A percentile compares a stretch with the other conserved stretches of the same genome.
phyloP scores from a whole-genome alignment of 139 green algal genomes.

The Limnomonas spitsbergensis region DNA sequence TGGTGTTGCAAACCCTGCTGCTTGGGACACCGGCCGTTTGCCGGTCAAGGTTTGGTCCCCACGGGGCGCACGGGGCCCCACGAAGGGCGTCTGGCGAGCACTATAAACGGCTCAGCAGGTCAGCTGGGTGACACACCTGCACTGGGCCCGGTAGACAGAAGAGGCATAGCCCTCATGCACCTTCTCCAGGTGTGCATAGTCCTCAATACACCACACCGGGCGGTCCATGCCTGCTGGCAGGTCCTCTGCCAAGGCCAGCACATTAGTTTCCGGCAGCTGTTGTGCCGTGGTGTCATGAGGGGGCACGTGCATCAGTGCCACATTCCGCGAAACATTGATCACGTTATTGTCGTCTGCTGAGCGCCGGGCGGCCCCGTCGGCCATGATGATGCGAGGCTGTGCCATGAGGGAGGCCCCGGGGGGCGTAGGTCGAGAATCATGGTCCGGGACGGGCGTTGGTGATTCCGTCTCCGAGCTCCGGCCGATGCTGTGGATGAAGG shows the following conservation, averaged over 20 bases:
- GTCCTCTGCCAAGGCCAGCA: constrained; percentile 13
- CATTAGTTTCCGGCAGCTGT: background rate
- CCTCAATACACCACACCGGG: constrained; percentile 5
- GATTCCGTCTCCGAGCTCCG: background rate
- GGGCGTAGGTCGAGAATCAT: too few relatives aligned
- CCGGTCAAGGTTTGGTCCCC: too few relatives aligned
- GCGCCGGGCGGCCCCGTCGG: too few relatives aligned
- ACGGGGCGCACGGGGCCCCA: too few relatives aligned
- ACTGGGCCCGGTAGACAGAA: constrained; percentile 19
- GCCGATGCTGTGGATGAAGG: background rate
- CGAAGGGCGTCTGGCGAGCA: too few relatives aligned
- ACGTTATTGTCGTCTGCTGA: background rate
- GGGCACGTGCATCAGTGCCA: background rate
- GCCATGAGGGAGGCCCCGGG: too few relatives aligned
- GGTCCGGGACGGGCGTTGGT: too few relatives aligned
- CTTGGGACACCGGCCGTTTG: too few relatives aligned
- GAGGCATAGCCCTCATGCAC: constrained; percentile 21
- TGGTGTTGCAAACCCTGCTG: too few relatives aligned
- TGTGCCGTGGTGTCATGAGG: background rate
- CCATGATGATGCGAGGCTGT: too few relatives aligned
- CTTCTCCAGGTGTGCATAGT: constrained; percentile 17
- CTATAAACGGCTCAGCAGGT: too few relatives aligned
- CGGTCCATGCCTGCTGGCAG: constrained; percentile 18
- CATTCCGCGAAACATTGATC: background rate
- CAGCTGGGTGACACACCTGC: constrained; percentile 19